A percentile compares a stretch with the other conserved stretches of the same genome.
Evolutionary conservation across 257 asterid genomes (phyloP).

Genomic region (Solanum pinnatisectum): DNA sequence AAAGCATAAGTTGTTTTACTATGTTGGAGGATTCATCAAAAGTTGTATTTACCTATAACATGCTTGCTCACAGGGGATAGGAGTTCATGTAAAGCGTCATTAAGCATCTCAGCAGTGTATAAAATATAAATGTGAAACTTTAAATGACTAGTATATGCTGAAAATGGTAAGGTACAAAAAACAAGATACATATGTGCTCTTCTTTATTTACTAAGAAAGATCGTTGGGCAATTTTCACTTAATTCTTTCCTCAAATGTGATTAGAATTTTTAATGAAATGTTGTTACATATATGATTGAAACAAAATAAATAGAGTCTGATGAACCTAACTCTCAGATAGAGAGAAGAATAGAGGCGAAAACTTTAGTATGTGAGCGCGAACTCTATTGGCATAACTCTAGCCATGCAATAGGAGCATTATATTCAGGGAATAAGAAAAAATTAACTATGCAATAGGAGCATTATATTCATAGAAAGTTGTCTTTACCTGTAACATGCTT

Average conservation of each 20-base stretch:
- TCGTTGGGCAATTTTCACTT: background rate
- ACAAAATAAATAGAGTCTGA: background rate
- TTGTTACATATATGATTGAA: background rate
- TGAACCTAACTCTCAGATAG: background rate
- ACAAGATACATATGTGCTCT: background rate
- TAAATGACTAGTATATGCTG: background rate
- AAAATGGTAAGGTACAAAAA: background rate
- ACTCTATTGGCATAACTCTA: too few species aligned
- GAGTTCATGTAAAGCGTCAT: background rate
- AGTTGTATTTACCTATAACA: background rate
- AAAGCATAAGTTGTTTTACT: background rate
- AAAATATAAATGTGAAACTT: background rate
- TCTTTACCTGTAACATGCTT: background rate
- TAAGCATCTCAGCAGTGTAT: background rate
- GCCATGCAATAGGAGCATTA: too few species aligned
- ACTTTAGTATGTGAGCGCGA: background rate
- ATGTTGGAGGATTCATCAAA: background rate
- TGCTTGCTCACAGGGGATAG: background rate
- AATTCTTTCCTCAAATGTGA: background rate
- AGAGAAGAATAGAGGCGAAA: background rate
- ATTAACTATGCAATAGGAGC: too few species aligned
- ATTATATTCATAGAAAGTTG: background rate
- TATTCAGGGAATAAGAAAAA: too few species aligned
- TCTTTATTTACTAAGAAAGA: background rate
- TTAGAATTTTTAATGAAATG: background rate